These are phyloP conservation scores for Triticum timopheevii DNA, from an alignment of 176 grass and related monocot genomes.

Conservation along the genomic window DNA sequence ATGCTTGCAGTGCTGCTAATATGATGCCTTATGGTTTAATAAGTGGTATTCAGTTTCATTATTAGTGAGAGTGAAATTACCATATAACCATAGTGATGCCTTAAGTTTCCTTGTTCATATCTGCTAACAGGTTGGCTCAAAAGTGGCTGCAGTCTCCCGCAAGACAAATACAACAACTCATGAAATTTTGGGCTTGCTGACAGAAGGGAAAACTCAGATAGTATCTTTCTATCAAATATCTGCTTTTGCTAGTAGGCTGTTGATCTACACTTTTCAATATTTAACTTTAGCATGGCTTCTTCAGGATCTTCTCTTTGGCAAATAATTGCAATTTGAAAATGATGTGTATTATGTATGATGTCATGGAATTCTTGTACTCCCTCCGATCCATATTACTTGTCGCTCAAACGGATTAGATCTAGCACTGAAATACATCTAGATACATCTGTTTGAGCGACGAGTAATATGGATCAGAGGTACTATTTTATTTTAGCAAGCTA, in stretches of 20 bases:
- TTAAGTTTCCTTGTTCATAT: conserved; percentile 22
- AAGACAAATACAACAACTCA: conserved; percentile 99
- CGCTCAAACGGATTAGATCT: too few relatives aligned
- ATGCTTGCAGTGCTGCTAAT: not conserved
- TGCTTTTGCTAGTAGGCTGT: conserved; percentile 14
- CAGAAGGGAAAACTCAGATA: conserved; percentile 93
- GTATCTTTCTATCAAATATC: conserved; percentile 29
- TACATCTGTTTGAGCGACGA: too few relatives aligned
- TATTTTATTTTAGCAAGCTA: not conserved
- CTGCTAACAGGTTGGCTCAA: conserved; percentile 72
- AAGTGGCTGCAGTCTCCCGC: conserved; percentile 89
- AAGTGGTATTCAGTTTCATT: not conserved
- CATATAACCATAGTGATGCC: not conserved
- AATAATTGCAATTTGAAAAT: conserved; percentile 24
- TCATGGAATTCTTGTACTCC: not conserved
- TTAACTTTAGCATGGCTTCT: not conserved
- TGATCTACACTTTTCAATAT: conserved; percentile 6
- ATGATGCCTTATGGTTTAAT: not conserved
- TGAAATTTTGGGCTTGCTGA: conserved; percentile 87
- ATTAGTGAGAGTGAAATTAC: not conserved
- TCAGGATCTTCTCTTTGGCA: not conserved
- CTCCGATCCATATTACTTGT: too few relatives aligned
- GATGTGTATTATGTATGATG: not conserved
- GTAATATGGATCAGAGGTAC: too few relatives aligned
- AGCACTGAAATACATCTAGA: too few relatives aligned